Conservation (phyloP, 768 basidiomycete species). For the Omphalotus guepiniiformis region DNA sequence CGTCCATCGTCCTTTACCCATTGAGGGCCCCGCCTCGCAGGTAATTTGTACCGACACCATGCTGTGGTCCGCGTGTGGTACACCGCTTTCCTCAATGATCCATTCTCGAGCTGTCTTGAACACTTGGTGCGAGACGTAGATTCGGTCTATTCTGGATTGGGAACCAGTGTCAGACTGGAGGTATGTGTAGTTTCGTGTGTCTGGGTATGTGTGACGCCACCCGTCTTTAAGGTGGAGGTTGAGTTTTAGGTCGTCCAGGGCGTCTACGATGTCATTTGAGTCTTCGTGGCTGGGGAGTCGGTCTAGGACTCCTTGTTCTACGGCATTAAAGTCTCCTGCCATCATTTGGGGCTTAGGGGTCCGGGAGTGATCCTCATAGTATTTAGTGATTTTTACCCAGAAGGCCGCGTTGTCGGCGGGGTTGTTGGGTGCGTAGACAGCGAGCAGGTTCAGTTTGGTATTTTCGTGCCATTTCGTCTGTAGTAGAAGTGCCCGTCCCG, state of each 20-base stretch:
- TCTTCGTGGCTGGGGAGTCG: conserved; percentile 25
- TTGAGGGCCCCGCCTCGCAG: conserved; percentile 17
- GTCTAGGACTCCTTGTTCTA: conserved; percentile 33
- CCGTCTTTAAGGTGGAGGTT: conserved; percentile 22
- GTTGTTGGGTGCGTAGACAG: conserved; percentile 33
- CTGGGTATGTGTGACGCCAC: conserved; percentile 26
- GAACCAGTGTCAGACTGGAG: conserved; percentile 7
- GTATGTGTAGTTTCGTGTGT: conserved; percentile 23
- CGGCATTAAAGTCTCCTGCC: conserved; percentile 39
- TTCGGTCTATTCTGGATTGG: conserved; percentile 32
- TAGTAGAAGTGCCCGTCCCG: conserved; percentile 22
- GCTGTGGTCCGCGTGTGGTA: conserved; percentile 26
- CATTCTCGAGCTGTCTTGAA: conserved; percentile 17
- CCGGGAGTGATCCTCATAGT: conserved; percentile 7
- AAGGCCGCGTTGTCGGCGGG: conserved; percentile 23
- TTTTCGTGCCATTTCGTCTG: conserved; percentile 16
- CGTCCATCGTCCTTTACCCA: conserved; percentile 29
- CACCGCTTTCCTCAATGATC: conserved; percentile 17
- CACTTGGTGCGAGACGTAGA: conserved; percentile 21
- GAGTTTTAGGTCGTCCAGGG: conserved; percentile 20
- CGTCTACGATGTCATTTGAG: neutral
- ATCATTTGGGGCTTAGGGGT: conserved; percentile 27
- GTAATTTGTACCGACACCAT: conserved; percentile 22
- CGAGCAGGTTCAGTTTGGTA: conserved; percentile 21
- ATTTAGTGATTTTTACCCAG: conserved; percentile 20